phyloP scores from a whole-genome alignment of 73 alveolate species.

The Paramecium octaurelia region DNA sequence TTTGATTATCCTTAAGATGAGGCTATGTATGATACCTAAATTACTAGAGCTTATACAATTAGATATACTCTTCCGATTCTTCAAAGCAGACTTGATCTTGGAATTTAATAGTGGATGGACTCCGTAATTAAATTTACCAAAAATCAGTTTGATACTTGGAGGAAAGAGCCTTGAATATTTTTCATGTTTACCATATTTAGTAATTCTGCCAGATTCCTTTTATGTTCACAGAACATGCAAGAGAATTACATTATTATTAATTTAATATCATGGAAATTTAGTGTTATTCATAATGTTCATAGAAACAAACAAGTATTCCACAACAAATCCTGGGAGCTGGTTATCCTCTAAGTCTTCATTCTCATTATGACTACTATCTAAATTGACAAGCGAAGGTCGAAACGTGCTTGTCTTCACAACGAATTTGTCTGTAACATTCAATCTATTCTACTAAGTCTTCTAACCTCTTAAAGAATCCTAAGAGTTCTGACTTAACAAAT shows the following conservation, averaged over 20 bases:
- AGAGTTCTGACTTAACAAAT: background rate
- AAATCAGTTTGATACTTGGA: background rate
- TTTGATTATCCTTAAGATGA: background rate
- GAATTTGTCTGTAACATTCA: background rate
- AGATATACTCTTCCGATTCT: background rate
- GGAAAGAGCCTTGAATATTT: background rate
- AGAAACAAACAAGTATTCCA: background rate
- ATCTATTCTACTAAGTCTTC: background rate
- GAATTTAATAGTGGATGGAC: background rate
- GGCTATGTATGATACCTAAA: background rate
- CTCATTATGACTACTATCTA: background rate
- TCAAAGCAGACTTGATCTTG: background rate
- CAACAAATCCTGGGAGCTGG: background rate
- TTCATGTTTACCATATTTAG: background rate
- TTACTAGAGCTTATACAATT: background rate
- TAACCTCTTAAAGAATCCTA: background rate
- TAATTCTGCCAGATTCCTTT: background rate
- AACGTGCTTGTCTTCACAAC: background rate
- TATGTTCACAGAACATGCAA: background rate
- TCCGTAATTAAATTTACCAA: background rate
- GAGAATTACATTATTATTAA: background rate
- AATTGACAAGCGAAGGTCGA: background rate
- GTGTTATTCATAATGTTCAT: background rate
- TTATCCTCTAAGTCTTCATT: background rate
- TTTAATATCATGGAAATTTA: background rate